phyloP scores from a whole-genome alignment of 768 basidiomycete genomes.

The Trametes cingulata region DNA sequence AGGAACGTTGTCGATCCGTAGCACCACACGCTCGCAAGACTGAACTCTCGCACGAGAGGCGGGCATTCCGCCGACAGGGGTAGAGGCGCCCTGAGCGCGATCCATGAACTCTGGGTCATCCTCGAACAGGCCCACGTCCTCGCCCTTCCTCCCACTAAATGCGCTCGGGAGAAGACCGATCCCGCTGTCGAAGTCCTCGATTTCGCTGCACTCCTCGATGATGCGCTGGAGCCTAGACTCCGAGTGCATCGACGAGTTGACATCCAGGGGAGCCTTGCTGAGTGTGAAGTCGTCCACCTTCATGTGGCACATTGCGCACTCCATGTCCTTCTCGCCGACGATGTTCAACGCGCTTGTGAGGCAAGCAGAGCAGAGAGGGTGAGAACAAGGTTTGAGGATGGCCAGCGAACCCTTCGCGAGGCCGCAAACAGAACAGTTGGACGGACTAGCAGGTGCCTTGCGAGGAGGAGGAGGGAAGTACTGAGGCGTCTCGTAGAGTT shows the following conservation, averaged over 20 bases:
- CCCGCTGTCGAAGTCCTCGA: conserved; percentile 24
- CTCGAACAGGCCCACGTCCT: conserved; percentile 16
- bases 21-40: conserved; percentile 45
- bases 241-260: not conserved
- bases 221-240: conserved; percentile 23
- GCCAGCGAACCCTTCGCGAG: conserved; percentile 51
- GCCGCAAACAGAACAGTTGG: conserved; percentile 67
- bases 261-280: conserved; percentile 23
- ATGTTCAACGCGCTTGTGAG: conserved; percentile 87
- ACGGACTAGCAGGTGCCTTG: conserved; percentile 30
- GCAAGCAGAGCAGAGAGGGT: conserved; percentile 77
- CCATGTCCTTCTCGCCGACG: conserved; percentile 87
- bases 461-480: conserved; percentile 30
- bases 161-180: conserved; percentile 30
- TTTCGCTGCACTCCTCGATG: conserved; percentile 32
- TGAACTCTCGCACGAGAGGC: not conserved
- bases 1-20: conserved; percentile 86
- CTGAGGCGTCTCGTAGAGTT: conserved; percentile 34
- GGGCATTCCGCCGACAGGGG: conserved; percentile 30
- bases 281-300: conserved; percentile 72
- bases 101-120: conserved; percentile 31
- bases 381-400: conserved; percentile 71
- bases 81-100: conserved; percentile 35
- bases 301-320: conserved; percentile 75
- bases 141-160: conserved; percentile 23